A percentile compares a stretch with the other conserved stretches of the same genome.
Conservation (phyloP, 345 rosid genomes). For the Boechera retrofracta region DNA sequence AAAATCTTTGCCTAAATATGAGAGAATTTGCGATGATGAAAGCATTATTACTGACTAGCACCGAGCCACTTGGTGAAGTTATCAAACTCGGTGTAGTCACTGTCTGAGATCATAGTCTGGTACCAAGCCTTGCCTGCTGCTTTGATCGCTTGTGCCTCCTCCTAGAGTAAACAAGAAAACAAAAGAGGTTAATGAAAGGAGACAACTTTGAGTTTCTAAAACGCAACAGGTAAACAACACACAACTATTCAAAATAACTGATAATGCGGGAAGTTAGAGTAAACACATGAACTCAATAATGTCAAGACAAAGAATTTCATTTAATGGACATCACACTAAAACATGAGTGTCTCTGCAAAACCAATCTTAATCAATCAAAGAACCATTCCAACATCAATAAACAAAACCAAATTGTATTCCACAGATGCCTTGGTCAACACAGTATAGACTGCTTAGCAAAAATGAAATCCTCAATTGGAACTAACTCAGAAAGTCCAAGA, state of each 20-base stretch:
- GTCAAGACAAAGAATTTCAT: neutral
- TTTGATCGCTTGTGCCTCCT: constrained; percentile 73
- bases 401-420: neutral
- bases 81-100: constrained; percentile 88
- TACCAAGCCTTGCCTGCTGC: constrained; percentile 97
- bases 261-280: neutral
- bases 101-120: constrained; percentile 88
- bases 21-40: constrained; percentile 11
- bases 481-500: neutral
- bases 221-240: neutral
- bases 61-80: constrained; percentile 90
- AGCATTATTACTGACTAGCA: constrained; percentile 59
- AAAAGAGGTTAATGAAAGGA: neutral
- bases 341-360: neutral
- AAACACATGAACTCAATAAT: neutral
- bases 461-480: neutral
- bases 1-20: constrained; percentile 42
- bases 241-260: too few relatives aligned
- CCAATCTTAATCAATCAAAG: neutral
- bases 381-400: neutral
- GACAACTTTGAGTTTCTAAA: neutral
- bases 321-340: neutral
- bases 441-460: neutral
- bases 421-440: neutral
- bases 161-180: constrained; percentile 49